phyloP scores from a whole-genome alignment of 2,329 filamentous ascomycete genomes.

The Sclerotinia borealis region DNA sequence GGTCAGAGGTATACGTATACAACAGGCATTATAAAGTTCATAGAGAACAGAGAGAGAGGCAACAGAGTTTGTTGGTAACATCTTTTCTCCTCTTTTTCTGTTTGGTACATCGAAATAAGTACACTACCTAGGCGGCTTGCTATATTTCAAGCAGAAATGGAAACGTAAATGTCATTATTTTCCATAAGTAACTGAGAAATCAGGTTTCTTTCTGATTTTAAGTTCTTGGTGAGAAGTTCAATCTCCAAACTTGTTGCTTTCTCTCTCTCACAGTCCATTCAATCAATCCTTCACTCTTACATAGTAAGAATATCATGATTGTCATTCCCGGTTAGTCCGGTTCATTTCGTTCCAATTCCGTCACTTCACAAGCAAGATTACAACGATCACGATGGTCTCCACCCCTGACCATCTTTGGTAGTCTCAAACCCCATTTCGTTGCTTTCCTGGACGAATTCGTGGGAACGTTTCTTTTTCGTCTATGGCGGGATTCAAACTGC shows the following conservation, averaged over 20 bases:
- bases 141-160: neutral
- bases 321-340: neutral
- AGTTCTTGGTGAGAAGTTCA: neutral
- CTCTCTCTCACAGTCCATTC: neutral
- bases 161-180: neutral
- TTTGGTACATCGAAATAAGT: neutral
- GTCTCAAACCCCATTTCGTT: neutral
- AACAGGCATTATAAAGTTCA: neutral
- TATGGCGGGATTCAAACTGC: slow-evolving; percentile 22
- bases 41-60: neutral
- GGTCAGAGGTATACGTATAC: too few relatives aligned
- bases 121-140: neutral
- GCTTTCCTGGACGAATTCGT: neutral
- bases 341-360: neutral
- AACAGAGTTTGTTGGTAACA: neutral
- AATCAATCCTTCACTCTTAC: neutral
- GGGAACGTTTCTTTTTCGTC: neutral
- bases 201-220: neutral
- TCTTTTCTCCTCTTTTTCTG: neutral
- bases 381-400: neutral
- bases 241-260: neutral
- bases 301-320: neutral
- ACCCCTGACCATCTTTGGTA: neutral
- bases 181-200: neutral
- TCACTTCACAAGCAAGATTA: neutral